Conservation (phyloP, 2,329 filamentous ascomycete species). For the Septoria linicola region DNA sequence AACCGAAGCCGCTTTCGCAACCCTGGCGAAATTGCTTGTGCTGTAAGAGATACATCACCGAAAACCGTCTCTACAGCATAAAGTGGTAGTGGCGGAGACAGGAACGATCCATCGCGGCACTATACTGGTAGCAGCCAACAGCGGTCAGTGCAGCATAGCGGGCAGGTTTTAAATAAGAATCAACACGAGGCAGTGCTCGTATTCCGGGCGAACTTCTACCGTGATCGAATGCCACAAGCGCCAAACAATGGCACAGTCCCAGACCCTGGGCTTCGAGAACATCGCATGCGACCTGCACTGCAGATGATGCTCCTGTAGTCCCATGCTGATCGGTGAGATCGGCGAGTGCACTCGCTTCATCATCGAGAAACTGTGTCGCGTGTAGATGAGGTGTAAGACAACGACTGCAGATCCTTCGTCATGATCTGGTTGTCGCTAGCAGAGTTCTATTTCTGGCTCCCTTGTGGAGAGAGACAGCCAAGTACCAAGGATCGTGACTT, state of each 20-base stretch:
- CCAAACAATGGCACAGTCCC: neutral
- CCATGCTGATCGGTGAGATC: neutral
- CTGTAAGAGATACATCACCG: neutral
- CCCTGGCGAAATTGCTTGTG: neutral
- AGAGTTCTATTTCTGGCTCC: no score
- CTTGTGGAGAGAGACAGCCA: no score
- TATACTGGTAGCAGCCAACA: slow-evolving; percentile 1
- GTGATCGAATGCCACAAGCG: slow-evolving; percentile 1
- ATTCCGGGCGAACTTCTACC: slow-evolving; percentile 8
- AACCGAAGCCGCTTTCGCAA: slow-evolving; percentile 1
- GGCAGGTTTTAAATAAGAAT: neutral
- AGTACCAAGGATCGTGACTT: no score
- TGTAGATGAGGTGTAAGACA: no score
- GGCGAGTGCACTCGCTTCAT: neutral
- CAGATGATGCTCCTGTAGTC: no score
- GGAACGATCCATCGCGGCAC: neutral
- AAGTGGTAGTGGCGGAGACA: slow-evolving; percentile 1
- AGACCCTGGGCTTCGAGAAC: neutral
- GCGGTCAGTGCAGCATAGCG: neutral
- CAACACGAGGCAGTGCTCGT: slow-evolving; percentile 13
- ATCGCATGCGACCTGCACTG: no score
- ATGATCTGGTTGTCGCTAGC: no score
- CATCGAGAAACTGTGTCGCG: no score
- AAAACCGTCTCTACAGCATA: neutral
- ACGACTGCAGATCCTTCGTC: no score